These are phyloP conservation scores for Cucurbita ficifolia DNA, from an alignment of 306 rosid species.

Conservation along the genomic window DNA sequence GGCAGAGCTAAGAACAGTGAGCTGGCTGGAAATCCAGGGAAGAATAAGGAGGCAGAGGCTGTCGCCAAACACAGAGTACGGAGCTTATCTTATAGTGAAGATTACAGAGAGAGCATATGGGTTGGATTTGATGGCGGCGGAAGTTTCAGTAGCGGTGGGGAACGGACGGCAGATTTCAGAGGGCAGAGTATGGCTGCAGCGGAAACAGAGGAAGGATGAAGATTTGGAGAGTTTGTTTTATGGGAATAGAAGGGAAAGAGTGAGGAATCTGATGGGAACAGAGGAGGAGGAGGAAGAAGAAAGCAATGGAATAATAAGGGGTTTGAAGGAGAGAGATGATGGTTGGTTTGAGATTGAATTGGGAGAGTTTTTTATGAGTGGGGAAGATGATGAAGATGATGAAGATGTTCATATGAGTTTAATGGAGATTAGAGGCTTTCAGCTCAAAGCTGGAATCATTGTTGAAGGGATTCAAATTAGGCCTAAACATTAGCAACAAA, in stretches of 20 bases:
- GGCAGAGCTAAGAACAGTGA: constrained; percentile 34
- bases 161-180: not conserved
- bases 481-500: constrained; percentile 15
- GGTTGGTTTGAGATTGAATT: constrained; percentile 65
- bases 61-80: constrained; percentile 30
- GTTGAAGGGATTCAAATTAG: constrained; percentile 46
- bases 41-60: constrained; percentile 20
- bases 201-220: constrained; percentile 8
- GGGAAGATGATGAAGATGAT: constrained; percentile 12
- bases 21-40: constrained; percentile 46
- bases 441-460: constrained; percentile 44
- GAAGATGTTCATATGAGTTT: constrained; percentile 32
- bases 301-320: not conserved
- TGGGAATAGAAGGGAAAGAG: constrained; percentile 12
- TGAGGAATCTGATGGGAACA: not conserved
- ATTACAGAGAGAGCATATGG: constrained; percentile 31
- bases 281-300: not conserved
- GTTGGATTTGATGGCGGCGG: constrained; percentile 17
- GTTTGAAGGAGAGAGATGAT: constrained; percentile 22
- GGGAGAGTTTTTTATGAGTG: constrained; percentile 28
- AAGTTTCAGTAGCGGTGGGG: constrained; percentile 25
- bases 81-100: constrained; percentile 42
- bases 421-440: constrained; percentile 31
- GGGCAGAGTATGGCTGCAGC: constrained; percentile 15
- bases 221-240: constrained; percentile 24